Evolutionary conservation across 179 eudicot species (phyloP).

Genomic region (Drosera spatulata): DNA sequence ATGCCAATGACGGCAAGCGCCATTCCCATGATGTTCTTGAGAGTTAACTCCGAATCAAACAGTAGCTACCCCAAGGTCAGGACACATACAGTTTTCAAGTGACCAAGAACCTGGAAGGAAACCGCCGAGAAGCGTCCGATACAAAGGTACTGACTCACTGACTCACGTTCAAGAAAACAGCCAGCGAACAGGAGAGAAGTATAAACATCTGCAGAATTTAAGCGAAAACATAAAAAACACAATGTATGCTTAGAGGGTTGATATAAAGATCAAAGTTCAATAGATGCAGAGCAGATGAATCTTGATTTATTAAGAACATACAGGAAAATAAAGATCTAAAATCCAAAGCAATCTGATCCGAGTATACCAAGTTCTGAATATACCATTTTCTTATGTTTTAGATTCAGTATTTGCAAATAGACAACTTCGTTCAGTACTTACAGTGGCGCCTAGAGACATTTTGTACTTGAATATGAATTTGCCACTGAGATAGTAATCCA

Average conservation of each 20-base stretch:
- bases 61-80: slow-evolving; percentile 42
- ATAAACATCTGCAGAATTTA: slow-evolving; percentile 28
- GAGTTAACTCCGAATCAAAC: slow-evolving; percentile 42
- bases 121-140: slow-evolving; percentile 54
- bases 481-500: slow-evolving; percentile 51
- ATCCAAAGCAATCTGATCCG: too few relatives aligned
- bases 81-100: slow-evolving; percentile 53
- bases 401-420: too few relatives aligned
- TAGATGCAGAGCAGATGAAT: too few relatives aligned
- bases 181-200: slow-evolving; percentile 41
- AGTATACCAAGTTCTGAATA: too few relatives aligned
- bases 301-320: too few relatives aligned
- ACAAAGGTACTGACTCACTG: slow-evolving; percentile 27
- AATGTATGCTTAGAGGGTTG: too few relatives aligned
- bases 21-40: slow-evolving; percentile 51
- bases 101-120: slow-evolving; percentile 55
- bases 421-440: neutral
- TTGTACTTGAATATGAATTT: slow-evolving; percentile 33
- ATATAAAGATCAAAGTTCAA: too few relatives aligned
- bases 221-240: too few relatives aligned
- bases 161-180: slow-evolving; percentile 52
- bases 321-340: too few relatives aligned
- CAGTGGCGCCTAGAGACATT: slow-evolving; percentile 30
- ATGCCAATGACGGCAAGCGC: slow-evolving; percentile 36
- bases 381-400: too few relatives aligned